These are phyloP conservation scores for Fusarium sp. DNA, from an alignment of 2,329 filamentous ascomycete species.

Conservation along the genomic window DNA sequence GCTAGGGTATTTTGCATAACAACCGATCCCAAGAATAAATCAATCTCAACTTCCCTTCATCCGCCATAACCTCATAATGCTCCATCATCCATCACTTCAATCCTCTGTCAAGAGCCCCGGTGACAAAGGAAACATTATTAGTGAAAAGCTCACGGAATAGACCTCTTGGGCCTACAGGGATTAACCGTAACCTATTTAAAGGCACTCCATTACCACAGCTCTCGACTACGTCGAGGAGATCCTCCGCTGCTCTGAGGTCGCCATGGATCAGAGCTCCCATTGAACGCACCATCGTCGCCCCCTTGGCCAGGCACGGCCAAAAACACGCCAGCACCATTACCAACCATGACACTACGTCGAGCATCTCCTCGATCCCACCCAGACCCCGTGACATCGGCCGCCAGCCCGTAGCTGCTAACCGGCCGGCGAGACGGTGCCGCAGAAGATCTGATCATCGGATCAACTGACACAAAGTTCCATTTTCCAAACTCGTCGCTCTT, in stretches of 20 bases:
- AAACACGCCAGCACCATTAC: constrained; percentile 64
- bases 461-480: constrained; percentile 68
- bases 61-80: constrained; percentile 18
- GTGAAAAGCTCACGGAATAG: background rate
- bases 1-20: constrained; percentile 39
- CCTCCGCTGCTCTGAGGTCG: constrained; percentile 57
- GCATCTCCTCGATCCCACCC: constrained; percentile 66
- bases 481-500: constrained; percentile 69
- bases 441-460: constrained; percentile 47
- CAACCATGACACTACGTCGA: constrained; percentile 65
- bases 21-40: constrained; percentile 27
- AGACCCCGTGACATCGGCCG: constrained; percentile 60
- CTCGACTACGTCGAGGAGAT: constrained; percentile 42
- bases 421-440: constrained; percentile 54
- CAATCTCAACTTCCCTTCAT: constrained; percentile 14
- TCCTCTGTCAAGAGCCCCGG: constrained; percentile 6
- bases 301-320: constrained; percentile 60
- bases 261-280: constrained; percentile 41
- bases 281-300: constrained; percentile 12
- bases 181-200: background rate
- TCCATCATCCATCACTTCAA: constrained; percentile 1
- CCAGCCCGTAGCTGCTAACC: constrained; percentile 68
- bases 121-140: constrained; percentile 20
- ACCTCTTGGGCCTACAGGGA: background rate
- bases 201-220: constrained; percentile 39